A percentile compares a stretch with the other conserved stretches of the same genome.
phyloP scores from a whole-genome alignment of 1,139 yeast species.

The Candida frijolesensis region DNA sequence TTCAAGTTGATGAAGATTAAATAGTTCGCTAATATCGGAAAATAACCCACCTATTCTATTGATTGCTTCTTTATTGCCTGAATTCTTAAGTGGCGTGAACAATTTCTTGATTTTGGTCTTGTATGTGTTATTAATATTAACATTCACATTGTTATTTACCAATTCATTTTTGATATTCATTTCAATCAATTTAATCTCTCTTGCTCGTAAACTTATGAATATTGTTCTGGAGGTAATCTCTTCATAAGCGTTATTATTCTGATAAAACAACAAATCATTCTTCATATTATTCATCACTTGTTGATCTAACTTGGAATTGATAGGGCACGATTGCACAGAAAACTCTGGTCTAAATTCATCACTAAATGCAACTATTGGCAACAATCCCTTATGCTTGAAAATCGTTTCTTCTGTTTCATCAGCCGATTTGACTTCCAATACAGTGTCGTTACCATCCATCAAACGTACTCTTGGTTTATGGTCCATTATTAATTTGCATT shows the following conservation, averaged over 20 bases:
- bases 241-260: conserved; percentile 37
- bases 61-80: conserved; percentile 34
- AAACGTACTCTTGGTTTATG: conserved; percentile 7
- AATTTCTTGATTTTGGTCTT: conserved; percentile 41
- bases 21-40: conserved; percentile 29
- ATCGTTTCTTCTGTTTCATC: conserved; percentile 11
- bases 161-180: conserved; percentile 29
- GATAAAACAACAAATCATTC: conserved; percentile 50
- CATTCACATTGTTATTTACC: neutral
- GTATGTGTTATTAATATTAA: conserved; percentile 23
- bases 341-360: conserved; percentile 58
- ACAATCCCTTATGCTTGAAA: conserved; percentile 26
- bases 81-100: conserved; percentile 35
- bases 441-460: conserved; percentile 4
- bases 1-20: conserved; percentile 18
- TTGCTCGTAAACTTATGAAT: conserved; percentile 52
- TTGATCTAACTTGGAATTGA: conserved; percentile 53
- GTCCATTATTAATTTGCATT: conserved; percentile 34
- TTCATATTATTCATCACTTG: conserved; percentile 57
- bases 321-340: conserved; percentile 50
- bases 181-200: conserved; percentile 58
- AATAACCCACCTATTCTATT: conserved; percentile 28
- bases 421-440: conserved; percentile 9
- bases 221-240: conserved; percentile 39
- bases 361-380: conserved; percentile 50